Conservation (phyloP, 2,329 filamentous ascomycete genomes). For the Paecilomyces variotii region DNA sequence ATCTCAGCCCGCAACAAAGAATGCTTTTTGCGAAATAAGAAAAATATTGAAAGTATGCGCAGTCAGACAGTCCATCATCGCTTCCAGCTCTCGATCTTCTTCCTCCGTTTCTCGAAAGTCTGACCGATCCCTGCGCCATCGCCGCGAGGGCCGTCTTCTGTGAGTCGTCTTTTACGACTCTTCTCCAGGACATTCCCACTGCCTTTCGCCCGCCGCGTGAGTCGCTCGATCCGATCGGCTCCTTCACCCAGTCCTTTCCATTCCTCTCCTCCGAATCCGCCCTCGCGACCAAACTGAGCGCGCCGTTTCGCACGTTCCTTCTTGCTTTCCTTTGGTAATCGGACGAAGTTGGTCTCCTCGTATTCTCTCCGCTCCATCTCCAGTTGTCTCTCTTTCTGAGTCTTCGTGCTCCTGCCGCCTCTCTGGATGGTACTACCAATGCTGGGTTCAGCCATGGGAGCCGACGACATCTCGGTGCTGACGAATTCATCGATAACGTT, state of each 20-base stretch:
- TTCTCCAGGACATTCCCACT: slow-evolving; percentile 60
- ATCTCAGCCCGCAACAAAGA: not conserved
- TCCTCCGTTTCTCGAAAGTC: slow-evolving; percentile 36
- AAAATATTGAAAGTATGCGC: not conserved
- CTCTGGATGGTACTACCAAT: slow-evolving; percentile 83
- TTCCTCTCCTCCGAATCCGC: slow-evolving; percentile 82
- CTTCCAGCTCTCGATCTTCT: slow-evolving; percentile 37
- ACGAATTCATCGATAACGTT: slow-evolving; percentile 89
- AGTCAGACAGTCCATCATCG: not conserved
- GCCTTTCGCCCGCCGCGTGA: slow-evolving; percentile 63
- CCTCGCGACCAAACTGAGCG: slow-evolving; percentile 31
- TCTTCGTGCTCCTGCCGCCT: slow-evolving; percentile 72
- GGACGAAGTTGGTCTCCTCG: slow-evolving; percentile 86
- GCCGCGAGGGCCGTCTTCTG: slow-evolving; percentile 63
- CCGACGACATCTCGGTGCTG: slow-evolving; percentile 69
- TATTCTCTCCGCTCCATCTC: slow-evolving; percentile 77
- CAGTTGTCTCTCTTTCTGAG: slow-evolving; percentile 62
- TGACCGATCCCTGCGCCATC: slow-evolving; percentile 62
- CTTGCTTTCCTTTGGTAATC: slow-evolving; percentile 78
- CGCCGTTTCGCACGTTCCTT: slow-evolving; percentile 66
- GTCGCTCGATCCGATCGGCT: slow-evolving; percentile 72
- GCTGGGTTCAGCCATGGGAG: slow-evolving; percentile 76
- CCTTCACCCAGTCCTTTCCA: slow-evolving; percentile 81
- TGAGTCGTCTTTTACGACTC: slow-evolving; percentile 69
- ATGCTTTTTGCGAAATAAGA: not conserved